Percentiles rank a stretch among this genome's conserved stretches.
Evolutionary conservation across 2,329 filamentous ascomycete genomes (phyloP).

Genomic region (Epichloe gansuensis): DNA sequence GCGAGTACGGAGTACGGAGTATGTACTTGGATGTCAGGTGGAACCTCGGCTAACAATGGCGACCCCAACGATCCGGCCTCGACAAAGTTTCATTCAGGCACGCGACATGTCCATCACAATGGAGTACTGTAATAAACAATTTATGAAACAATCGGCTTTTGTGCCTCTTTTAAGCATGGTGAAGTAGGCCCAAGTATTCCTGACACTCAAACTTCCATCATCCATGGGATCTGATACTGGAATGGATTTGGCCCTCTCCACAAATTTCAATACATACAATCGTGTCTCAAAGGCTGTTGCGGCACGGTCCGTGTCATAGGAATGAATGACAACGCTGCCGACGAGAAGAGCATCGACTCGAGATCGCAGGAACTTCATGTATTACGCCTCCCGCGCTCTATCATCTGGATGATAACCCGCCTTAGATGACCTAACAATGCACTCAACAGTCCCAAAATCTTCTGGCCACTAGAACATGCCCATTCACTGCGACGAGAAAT

Average conservation of each 20-base stretch:
- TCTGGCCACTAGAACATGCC: constrained; percentile 17
- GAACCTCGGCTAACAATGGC: constrained; percentile 21
- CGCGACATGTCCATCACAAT: not conserved
- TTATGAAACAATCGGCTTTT: no score
- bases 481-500: constrained; percentile 16
- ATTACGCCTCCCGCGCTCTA: constrained; percentile 6
- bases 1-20: not conserved
- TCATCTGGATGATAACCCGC: constrained; percentile 6
- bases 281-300: no score
- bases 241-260: no score
- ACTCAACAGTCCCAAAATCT: constrained; percentile 13
- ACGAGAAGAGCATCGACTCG: not conserved
- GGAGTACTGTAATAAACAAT: no score
- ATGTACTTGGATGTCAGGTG: constrained; percentile 7
- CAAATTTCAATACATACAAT: no score
- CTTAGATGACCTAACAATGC: constrained; percentile 16
- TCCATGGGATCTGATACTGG: no score
- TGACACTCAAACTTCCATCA: no score
- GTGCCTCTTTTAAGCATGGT: no score
- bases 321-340: no score
- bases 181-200: no score
- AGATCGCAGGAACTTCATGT: not conserved
- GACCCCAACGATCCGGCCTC: not conserved
- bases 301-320: no score
- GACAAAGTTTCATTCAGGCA: not conserved